These are phyloP conservation scores for Hymenoscyphus repandus DNA, from an alignment of 2,329 filamentous ascomycete species.

Conservation along the genomic window DNA sequence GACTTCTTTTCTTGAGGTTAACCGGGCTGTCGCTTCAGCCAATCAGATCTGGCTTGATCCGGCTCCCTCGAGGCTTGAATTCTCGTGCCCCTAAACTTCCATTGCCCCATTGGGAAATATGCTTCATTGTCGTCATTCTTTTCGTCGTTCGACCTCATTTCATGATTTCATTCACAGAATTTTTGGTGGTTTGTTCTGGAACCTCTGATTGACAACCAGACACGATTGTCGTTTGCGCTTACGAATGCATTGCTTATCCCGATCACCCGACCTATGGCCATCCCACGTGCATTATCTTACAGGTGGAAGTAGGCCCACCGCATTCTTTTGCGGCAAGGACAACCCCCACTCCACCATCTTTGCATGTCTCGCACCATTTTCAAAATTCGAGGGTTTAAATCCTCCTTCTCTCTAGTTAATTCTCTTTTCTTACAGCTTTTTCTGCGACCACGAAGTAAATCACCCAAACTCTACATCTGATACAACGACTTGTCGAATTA, in stretches of 20 bases:
- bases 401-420: not conserved
- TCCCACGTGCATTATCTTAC: constrained; percentile 22
- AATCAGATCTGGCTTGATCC: no score
- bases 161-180: not conserved
- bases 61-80: not conserved
- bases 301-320: constrained; percentile 8
- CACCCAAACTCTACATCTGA: not conserved
- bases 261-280: constrained; percentile 19
- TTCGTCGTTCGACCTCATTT: not conserved
- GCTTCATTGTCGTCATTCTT: constrained; percentile 4
- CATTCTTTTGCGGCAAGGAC: constrained; percentile 8
- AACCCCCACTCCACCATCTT: constrained; percentile 11
- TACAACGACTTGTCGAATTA: not conserved
- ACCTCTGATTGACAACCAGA: not conserved
- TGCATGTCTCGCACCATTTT: not conserved
- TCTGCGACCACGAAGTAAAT: not conserved
- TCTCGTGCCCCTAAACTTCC: not conserved
- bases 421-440: not conserved
- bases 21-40: not conserved
- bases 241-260: constrained; percentile 16
- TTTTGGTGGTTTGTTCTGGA: not conserved
- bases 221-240: constrained; percentile 1
- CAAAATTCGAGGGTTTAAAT: not conserved
- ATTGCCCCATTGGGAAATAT: constrained; percentile 7
- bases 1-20: not conserved